A percentile compares a stretch with the other conserved stretches of the same genome.
Evolutionary conservation across 495 filamentous ascomycete species (phyloP).

Genomic region (Stereocaulon alpinum): DNA sequence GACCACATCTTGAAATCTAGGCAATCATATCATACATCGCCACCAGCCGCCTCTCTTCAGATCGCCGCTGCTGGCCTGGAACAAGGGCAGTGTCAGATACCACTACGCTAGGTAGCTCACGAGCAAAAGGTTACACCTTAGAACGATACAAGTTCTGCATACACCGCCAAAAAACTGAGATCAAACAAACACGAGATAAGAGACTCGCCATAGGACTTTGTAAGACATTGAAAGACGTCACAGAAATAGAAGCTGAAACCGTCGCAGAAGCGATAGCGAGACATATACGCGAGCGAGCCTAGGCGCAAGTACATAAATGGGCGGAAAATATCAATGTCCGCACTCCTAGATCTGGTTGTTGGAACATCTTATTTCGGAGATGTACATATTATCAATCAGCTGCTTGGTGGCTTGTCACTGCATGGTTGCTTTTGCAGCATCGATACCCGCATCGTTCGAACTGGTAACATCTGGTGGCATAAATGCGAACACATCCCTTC

Average conservation of each 20-base stretch:
- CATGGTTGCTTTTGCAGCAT: background rate
- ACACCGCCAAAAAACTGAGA: too few species aligned
- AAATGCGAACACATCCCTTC: background rate
- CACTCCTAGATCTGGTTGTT: background rate
- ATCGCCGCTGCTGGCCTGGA: too few species aligned
- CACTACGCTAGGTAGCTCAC: too few species aligned
- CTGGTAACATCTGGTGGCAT: background rate
- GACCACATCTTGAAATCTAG: too few species aligned
- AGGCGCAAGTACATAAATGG: background rate
- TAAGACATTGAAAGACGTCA: background rate
- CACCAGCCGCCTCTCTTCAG: too few species aligned
- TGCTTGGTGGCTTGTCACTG: background rate
- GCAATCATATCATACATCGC: too few species aligned
- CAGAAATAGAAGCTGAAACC: background rate
- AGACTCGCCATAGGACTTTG: background rate
- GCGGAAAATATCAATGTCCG: background rate
- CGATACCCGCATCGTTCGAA: background rate
- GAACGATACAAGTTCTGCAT: too few species aligned
- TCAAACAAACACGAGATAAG: too few species aligned
- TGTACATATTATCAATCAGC: background rate
- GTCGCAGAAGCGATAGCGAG: background rate
- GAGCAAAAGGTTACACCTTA: too few species aligned
- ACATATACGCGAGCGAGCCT: background rate
- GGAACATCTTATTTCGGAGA: background rate
- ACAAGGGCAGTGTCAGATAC: too few species aligned